Percentiles rank a stretch among this genome's conserved stretches.
These are phyloP conservation scores for Trametes cubensis DNA, from an alignment of 768 basidiomycete species.

Conservation along the genomic window DNA sequence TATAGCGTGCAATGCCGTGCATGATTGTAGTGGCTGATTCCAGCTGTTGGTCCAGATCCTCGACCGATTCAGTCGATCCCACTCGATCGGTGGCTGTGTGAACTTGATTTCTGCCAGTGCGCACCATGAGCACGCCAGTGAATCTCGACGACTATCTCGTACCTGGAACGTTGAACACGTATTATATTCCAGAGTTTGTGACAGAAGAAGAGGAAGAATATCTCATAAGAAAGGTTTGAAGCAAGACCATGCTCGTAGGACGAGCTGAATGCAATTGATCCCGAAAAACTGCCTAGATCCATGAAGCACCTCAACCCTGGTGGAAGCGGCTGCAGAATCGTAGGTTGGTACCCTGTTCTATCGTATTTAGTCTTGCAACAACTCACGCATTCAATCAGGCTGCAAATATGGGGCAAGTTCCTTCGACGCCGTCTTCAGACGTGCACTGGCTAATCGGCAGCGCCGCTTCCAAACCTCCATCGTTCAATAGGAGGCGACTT, in stretches of 20 bases:
- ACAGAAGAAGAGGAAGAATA: conserved; percentile 75
- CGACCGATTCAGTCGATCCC: no score
- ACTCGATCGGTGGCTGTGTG: conserved; percentile 8
- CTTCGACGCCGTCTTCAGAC: background rate
- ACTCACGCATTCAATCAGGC: conserved; percentile 39
- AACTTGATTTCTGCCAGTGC: background rate
- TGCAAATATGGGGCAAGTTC: conserved; percentile 71
- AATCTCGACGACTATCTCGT: conserved; percentile 19
- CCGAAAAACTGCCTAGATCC: conserved; percentile 52
- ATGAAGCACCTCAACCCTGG: conserved; percentile 73
- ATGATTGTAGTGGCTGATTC: no score
- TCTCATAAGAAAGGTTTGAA: conserved; percentile 69
- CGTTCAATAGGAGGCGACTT: conserved; percentile 67
- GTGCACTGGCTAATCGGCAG: background rate
- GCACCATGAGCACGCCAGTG: conserved; percentile 1
- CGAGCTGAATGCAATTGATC: no score
- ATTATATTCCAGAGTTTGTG: conserved; percentile 80
- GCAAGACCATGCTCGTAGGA: conserved; percentile 1
- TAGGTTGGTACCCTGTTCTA: conserved; percentile 63
- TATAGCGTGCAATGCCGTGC: no score
- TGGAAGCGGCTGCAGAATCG: conserved; percentile 80
- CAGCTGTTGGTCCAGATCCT: no score
- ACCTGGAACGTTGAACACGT: conserved; percentile 40
- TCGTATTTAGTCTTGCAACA: no score
- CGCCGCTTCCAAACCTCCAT: background rate